Evolutionary conservation across 352 stramenopile species (phyloP).

Genomic region (Globisporangium polare): DNA sequence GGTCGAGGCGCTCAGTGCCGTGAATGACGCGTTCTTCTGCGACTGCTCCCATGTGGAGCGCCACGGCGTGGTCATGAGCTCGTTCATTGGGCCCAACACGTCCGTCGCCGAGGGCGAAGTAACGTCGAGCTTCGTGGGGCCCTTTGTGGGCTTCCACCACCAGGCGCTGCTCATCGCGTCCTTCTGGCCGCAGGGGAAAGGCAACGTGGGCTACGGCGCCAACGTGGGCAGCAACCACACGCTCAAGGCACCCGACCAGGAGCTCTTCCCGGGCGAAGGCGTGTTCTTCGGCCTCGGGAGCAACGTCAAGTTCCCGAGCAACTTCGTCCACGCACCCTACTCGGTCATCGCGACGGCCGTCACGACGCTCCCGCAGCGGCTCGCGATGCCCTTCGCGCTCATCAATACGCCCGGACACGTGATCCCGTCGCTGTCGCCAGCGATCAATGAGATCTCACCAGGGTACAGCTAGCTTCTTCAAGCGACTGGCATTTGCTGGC

Average conservation of each 20-base stretch:
- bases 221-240: conserved; percentile 98
- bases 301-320: conserved; percentile 94
- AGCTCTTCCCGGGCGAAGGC: conserved; percentile 92
- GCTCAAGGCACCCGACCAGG: conserved; percentile 85
- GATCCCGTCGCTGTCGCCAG: conserved; percentile 73
- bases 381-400: conserved; percentile 78
- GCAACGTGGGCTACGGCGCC: conserved; percentile 92
- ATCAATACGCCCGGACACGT: conserved; percentile 74
- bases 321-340: conserved; percentile 91
- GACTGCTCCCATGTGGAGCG: conserved; percentile 75
- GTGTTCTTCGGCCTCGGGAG: conserved; percentile 94
- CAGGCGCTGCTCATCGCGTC: conserved; percentile 90
- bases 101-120: conserved; percentile 87
- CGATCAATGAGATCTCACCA: conserved; percentile 82
- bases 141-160: conserved; percentile 95
- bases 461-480: conserved; percentile 21
- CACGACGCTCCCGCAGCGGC: conserved; percentile 83
- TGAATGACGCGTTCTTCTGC: conserved; percentile 69
- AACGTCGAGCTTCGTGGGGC: conserved; percentile 89
- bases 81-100: conserved; percentile 85
- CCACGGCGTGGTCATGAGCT: conserved; percentile 83
- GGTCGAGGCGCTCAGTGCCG: conserved; percentile 61
- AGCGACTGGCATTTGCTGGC: no score
- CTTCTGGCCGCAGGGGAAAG: conserved; percentile 90
- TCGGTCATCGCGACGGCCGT: conserved; percentile 93